phyloP scores from a whole-genome alignment of 441 rosid species.

The Kokia cookei region DNA sequence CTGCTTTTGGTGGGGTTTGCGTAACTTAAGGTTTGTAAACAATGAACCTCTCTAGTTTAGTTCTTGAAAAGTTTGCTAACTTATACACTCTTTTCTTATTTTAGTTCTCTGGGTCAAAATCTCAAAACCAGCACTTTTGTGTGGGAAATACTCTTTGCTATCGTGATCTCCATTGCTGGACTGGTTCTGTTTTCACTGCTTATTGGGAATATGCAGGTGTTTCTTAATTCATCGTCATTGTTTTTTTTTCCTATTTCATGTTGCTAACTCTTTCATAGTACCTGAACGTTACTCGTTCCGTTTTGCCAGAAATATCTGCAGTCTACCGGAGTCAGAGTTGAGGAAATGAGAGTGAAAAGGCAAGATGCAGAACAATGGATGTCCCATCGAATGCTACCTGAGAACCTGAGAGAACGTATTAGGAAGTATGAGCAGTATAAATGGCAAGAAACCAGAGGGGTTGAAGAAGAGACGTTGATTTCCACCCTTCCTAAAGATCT shows the following conservation, averaged over 20 bases:
- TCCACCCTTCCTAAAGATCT: slow-evolving; percentile 54
- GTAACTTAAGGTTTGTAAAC: slow-evolving; percentile 68
- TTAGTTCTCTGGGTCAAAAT: slow-evolving; percentile 63
- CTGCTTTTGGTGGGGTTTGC: slow-evolving; percentile 99
- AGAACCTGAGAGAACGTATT: slow-evolving; percentile 31
- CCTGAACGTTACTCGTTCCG: background rate
- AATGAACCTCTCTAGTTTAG: background rate
- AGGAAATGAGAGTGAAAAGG: slow-evolving; percentile 66
- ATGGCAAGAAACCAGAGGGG: slow-evolving; percentile 67
- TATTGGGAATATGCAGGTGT: slow-evolving; percentile 89
- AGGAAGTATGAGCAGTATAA: slow-evolving; percentile 55
- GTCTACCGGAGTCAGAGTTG: slow-evolving; percentile 50
- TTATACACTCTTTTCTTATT: background rate
- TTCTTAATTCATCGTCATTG: background rate
- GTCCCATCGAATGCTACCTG: slow-evolving; percentile 62
- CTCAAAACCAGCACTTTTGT: slow-evolving; percentile 56
- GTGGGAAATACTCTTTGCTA: slow-evolving; percentile 50
- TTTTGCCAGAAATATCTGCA: slow-evolving; percentile 44
- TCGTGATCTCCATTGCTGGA: slow-evolving; percentile 48
- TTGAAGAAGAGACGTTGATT: slow-evolving; percentile 44
- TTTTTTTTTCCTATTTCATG: background rate
- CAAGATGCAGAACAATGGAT: slow-evolving; percentile 64
- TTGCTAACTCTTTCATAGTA: background rate
- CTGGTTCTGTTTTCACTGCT: slow-evolving; percentile 63
- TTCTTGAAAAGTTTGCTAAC: background rate